Conservation (phyloP, 352 stramenopile species). For the Phytopythium oedochilum region DNA sequence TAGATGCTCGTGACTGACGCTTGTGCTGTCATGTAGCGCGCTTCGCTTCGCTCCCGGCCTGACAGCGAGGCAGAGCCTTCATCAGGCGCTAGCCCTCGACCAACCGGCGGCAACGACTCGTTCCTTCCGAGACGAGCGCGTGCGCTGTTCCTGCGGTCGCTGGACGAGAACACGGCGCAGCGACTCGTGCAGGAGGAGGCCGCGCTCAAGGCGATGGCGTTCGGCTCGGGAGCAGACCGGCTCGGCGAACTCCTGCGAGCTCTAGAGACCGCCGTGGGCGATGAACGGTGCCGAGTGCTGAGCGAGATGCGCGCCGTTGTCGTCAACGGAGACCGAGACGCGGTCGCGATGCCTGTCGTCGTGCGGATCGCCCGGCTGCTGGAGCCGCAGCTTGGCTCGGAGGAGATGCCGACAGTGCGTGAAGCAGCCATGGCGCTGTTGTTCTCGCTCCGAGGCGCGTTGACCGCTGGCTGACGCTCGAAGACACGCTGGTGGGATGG, state of each 20-base stretch:
- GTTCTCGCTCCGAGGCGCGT: not conserved
- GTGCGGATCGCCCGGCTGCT: not conserved
- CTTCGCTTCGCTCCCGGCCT: not conserved
- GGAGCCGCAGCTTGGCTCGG: not conserved
- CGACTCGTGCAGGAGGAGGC: not conserved
- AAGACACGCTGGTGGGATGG: too few species aligned
- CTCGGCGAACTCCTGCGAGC: not conserved
- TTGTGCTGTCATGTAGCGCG: not conserved
- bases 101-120: not conserved
- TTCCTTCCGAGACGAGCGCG: not conserved
- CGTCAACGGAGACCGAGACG: not conserved
- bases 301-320: not conserved
- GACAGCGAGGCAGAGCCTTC: not conserved
- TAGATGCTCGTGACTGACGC: not conserved
- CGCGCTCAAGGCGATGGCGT: not conserved
- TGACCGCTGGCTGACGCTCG: too few species aligned
- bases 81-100: not conserved
- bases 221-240: not conserved
- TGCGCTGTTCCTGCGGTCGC: not conserved
- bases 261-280: not conserved
- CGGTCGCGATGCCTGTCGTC: not conserved
- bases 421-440: not conserved
- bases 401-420: not conserved
- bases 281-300: not conserved
- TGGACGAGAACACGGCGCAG: not conserved